Base-by-base conservation (phyloP, 345 rosid genomes). In the Sonneratia caseolaris region DNA sequence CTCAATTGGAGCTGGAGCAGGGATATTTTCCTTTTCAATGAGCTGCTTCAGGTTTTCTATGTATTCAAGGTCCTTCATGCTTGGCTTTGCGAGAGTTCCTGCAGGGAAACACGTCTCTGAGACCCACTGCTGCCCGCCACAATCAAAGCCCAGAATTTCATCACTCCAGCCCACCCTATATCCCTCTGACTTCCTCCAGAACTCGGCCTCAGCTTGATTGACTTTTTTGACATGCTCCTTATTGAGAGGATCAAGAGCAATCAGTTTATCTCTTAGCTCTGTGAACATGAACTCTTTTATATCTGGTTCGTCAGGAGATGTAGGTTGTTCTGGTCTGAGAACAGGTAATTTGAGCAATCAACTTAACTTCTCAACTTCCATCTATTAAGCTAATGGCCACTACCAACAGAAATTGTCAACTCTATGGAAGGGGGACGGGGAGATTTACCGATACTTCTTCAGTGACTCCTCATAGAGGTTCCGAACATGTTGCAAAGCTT, bases 91-190 rank as follows among this genome's bases (percentile, higher is more conserved):
- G n/a, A 88, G 84, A 53, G 94, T 86, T 76, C 97, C 98, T 59
- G 92, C 96, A 75, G 97, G 97, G 79, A 86, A 91, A 88, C 98
- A 96, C 74, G 84, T 89, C 80, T 96, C 98, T 24, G 97, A 96
- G 66, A 96, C 98, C 99, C 98, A 92, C 37, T 96, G 99, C 76
- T 96, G 99, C 75, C 97, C 99, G 75, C 99, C 98, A 76, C 98
- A 96, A 80, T 96, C 98, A 77, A 96, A 96, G 53, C 98, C 99
- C 82, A 96, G 76, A 68, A 96, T 96, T 73, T 92, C 98, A 85
- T 92, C 98, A 70, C 94, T 90, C 98, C 98, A 96, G 66, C 96
- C 97, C 61, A 91, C 87, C 82, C 98, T 89, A 75, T 87, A 90
- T 77, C 99, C 98, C 78, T 96, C 98, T 48, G 96, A 92, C 79